Evolutionary conservation across 768 basidiomycete genomes (phyloP).

Genomic region (Boletus rufocinnamomeus): DNA sequence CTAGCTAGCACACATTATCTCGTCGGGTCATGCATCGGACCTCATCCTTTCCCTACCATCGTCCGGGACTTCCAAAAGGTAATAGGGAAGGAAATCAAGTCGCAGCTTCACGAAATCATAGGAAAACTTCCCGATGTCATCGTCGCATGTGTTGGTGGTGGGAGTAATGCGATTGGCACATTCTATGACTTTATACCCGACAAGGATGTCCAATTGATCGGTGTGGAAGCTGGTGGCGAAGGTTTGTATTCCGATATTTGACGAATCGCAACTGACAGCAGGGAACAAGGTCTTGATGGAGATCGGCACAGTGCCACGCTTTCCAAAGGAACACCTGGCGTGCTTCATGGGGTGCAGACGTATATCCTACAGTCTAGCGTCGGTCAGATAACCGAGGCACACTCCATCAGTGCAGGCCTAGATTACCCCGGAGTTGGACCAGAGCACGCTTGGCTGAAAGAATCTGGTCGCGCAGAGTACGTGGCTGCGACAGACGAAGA

Average conservation of each 20-base stretch:
- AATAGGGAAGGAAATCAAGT: constrained; percentile 93
- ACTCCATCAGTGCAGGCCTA: constrained; percentile 94
- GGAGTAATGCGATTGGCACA: constrained; percentile 95
- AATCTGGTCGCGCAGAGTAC: constrained; percentile 91
- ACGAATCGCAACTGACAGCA: constrained; percentile 12
- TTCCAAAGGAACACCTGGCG: constrained; percentile 87
- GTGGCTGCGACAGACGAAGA: constrained; percentile 92
- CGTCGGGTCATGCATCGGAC: constrained; percentile 96
- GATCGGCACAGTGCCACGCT: constrained; percentile 91
- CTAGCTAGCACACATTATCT: constrained; percentile 93
- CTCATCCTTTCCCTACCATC: constrained; percentile 98
- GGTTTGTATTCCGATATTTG: constrained; percentile 46
- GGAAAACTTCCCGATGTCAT: constrained; percentile 93
- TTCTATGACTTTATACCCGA: constrained; percentile 97
- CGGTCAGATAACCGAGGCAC: constrained; percentile 96
- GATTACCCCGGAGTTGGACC: constrained; percentile 99
- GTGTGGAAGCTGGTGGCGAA: constrained; percentile 98
- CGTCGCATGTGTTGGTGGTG: constrained; percentile 97
- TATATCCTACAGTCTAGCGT: constrained; percentile 87
- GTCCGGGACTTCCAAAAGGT: constrained; percentile 98
- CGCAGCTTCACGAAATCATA: constrained; percentile 66
- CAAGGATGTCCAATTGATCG: constrained; percentile 80
- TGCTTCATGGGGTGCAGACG: constrained; percentile 94
- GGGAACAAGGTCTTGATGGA: constrained; percentile 64
- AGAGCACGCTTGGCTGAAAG: constrained; percentile 97